Evolutionary conservation across 2,329 filamentous ascomycete genomes (phyloP).

Genomic region (Phialophora chinensis): DNA sequence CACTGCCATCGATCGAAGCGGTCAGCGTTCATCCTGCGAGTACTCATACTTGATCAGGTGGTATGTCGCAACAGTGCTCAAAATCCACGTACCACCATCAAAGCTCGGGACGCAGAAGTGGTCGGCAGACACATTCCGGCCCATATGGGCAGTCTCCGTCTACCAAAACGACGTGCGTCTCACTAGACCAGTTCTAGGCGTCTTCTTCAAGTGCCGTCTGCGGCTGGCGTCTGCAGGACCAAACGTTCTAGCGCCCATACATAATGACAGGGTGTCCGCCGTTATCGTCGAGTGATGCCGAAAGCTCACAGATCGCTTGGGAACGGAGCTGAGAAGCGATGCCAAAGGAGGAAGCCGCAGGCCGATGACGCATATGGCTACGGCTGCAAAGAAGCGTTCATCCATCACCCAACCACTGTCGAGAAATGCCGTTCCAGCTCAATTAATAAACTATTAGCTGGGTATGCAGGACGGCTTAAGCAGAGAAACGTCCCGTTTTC

Average conservation of each 20-base stretch:
- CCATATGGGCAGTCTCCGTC: conserved; percentile 6
- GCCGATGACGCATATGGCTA: neutral
- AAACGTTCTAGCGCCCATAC: conserved; percentile 19
- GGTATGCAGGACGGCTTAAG: neutral
- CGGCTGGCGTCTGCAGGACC: conserved; percentile 14
- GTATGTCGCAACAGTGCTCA: neutral
- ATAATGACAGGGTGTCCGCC: neutral
- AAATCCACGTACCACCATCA: neutral
- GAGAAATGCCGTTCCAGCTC: neutral
- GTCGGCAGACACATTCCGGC: neutral
- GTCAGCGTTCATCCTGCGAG: neutral
- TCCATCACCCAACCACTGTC: neutral
- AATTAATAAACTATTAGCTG: neutral
- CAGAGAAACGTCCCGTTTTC: neutral
- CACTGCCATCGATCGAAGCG: neutral
- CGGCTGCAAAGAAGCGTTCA: conserved; percentile 1
- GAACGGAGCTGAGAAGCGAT: conserved; percentile 6
- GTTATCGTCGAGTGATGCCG: conserved; percentile 4
- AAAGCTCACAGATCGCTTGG: conserved; percentile 18
- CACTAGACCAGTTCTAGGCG: conserved; percentile 17
- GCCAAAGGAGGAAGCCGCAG: conserved; percentile 3
- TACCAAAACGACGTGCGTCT: conserved; percentile 9
- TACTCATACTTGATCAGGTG: neutral
- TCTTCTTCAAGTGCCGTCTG: conserved; percentile 13
- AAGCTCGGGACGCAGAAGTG: neutral